Percentiles rank a stretch among this genome's conserved stretches.
These are phyloP conservation scores for Sanghuangporus sanghuang DNA, from an alignment of 1,284 basidiomycete genomes.

Conservation along the genomic window DNA sequence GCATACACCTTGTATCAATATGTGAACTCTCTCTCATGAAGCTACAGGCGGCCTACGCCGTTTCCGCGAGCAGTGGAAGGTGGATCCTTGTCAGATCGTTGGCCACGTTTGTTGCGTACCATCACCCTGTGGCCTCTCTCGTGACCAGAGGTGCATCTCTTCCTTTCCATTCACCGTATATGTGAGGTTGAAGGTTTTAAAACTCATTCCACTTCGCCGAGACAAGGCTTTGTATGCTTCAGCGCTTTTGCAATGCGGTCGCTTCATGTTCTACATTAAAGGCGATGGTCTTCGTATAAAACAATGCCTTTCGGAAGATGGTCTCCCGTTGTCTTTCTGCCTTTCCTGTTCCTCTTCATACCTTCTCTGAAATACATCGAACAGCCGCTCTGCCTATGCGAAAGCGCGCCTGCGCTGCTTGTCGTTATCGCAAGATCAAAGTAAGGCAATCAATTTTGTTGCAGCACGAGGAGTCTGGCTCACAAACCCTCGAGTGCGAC, in stretches of 20 bases:
- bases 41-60: too few species aligned
- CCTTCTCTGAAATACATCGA: background rate
- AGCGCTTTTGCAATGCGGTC: background rate
- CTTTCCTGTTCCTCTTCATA: background rate
- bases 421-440: background rate
- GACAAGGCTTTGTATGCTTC: background rate
- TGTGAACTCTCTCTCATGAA: too few species aligned
- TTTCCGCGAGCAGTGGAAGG: too few species aligned
- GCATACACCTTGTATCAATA: too few species aligned
- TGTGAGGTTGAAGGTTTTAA: background rate
- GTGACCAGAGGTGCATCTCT: too few species aligned
- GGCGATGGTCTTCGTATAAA: background rate
- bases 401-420: background rate
- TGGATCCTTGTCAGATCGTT: too few species aligned
- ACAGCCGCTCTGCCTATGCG: background rate
- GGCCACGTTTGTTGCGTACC: too few species aligned
- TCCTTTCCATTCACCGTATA: background rate
- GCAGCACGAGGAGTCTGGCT: background rate
- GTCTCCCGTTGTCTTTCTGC: background rate
- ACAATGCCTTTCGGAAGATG: background rate
- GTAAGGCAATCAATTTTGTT: conserved; percentile 20
- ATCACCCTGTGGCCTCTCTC: too few species aligned
- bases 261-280: background rate
- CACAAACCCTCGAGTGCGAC: background rate
- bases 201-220: background rate